Percentiles rank a stretch among this genome's conserved stretches.
phyloP scores from a whole-genome alignment of 1,284 basidiomycete genomes.

The Puccinia polysora region DNA sequence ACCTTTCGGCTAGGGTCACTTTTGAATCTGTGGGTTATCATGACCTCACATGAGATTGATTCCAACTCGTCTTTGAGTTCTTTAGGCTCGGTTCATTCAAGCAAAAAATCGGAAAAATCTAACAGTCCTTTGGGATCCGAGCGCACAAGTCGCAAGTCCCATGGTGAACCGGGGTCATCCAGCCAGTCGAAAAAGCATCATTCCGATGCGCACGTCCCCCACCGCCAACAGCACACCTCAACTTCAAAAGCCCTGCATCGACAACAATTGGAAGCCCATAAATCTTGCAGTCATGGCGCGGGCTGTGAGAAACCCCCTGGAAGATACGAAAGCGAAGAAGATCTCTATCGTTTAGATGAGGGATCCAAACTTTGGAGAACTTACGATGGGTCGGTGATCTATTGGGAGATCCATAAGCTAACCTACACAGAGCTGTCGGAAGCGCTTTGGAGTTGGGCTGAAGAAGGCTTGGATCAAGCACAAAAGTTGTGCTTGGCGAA shows the following conservation, averaged over 20 bases:
- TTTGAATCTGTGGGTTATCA: too few relatives aligned
- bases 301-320: not conserved
- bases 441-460: conserved; percentile 33
- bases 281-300: not conserved
- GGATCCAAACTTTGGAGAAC: conserved; percentile 30
- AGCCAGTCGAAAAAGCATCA: too few relatives aligned
- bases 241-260: not conserved
- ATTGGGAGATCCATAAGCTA: conserved; percentile 29
- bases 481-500: conserved; percentile 11
- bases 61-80: too few relatives aligned
- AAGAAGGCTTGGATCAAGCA: conserved; percentile 17
- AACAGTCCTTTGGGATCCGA: too few relatives aligned
- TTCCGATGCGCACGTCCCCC: too few relatives aligned
- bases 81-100: too few relatives aligned
- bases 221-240: too few relatives aligned
- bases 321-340: not conserved
- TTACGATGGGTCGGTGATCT: conserved; percentile 10
- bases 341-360: conserved; percentile 19
- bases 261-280: not conserved
- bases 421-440: conserved; percentile 12
- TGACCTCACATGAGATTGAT: too few relatives aligned
- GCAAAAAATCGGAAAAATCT: too few relatives aligned
- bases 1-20: too few relatives aligned
- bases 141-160: too few relatives aligned
- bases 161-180: too few relatives aligned